Evolutionary conservation across 768 basidiomycete species (phyloP).

Genomic region (Rossbeevera mucosa): DNA sequence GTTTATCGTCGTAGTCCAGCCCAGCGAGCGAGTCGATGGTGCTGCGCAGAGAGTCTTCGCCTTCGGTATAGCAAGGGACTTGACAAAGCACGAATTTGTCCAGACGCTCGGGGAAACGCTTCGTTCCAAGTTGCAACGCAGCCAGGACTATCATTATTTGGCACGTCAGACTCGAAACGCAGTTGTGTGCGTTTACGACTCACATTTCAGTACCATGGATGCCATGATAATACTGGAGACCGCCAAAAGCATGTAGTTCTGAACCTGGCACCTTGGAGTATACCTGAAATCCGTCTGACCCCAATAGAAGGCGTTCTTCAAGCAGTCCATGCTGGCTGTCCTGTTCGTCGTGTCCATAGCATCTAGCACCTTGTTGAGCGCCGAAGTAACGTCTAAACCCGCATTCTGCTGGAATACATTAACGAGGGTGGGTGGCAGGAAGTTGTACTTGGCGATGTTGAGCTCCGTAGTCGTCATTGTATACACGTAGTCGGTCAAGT

Average conservation of each 20-base stretch:
- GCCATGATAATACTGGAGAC: constrained; percentile 52
- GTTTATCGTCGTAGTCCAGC: constrained; percentile 66
- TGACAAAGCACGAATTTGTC: constrained; percentile 70
- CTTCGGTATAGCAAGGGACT: constrained; percentile 68
- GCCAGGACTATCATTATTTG: constrained; percentile 46
- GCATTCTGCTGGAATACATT: constrained; percentile 52
- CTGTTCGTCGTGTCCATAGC: constrained; percentile 36
- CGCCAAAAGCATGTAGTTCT: constrained; percentile 55
- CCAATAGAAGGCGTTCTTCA: constrained; percentile 57
- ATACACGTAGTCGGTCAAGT: constrained; percentile 64
- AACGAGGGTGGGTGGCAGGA: constrained; percentile 48
- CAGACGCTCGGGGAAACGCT: constrained; percentile 58
- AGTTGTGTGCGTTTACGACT: constrained; percentile 23
- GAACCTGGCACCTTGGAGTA: constrained; percentile 52
- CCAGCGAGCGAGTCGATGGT: constrained; percentile 67
- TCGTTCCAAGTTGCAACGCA: constrained; percentile 56
- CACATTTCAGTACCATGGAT: constrained; percentile 58
- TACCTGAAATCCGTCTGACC: constrained; percentile 58
- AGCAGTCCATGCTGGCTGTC: constrained; percentile 44
- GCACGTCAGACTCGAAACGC: constrained; percentile 9
- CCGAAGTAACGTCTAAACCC: constrained; percentile 56
- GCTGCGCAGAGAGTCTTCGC: constrained; percentile 61
- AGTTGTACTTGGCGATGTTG: constrained; percentile 43
- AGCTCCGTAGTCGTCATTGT: constrained; percentile 45
- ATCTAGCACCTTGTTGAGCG: constrained; percentile 43